These are phyloP conservation scores for Picea abies DNA, from an alignment of 83 land plant species.

Conservation along the genomic window DNA sequence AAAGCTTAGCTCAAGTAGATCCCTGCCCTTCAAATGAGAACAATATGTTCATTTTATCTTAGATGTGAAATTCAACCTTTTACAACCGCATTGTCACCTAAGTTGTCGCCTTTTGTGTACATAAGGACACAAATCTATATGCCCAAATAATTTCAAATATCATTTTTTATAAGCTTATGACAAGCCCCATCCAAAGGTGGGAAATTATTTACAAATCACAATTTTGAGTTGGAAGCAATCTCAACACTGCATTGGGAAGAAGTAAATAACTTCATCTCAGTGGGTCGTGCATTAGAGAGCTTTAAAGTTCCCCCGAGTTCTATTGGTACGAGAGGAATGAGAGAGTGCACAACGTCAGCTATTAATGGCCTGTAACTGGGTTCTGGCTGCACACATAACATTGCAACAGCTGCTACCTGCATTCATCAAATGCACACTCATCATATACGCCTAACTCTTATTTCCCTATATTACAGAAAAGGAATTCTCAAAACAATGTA, in stretches of 20 bases:
- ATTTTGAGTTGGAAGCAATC: neutral
- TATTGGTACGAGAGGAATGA: constrained; percentile 76
- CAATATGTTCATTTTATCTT: too few species aligned
- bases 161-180: too few species aligned
- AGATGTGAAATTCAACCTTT: too few species aligned
- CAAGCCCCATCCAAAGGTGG: neutral
- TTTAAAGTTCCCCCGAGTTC: constrained; percentile 74
- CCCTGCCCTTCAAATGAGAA: too few species aligned
- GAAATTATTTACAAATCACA: constrained; percentile 1
- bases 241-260: neutral
- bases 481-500: neutral
- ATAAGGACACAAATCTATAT: too few species aligned
- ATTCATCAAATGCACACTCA: neutral
- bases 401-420: constrained; percentile 90
- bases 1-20: too few species aligned
- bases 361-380: constrained; percentile 87
- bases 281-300: constrained; percentile 12
- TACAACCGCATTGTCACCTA: too few species aligned
- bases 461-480: neutral
- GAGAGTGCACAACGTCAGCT: constrained; percentile 82
- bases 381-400: constrained; percentile 84
- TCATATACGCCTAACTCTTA: neutral
- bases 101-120: too few species aligned
- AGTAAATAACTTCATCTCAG: constrained; percentile 4
- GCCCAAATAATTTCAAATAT: too few species aligned